Evolutionary conservation across 2,329 filamentous ascomycete species (phyloP), one percentile per base, ranked within the genome.

Genomic region (Diaporthe longicolla): DNA sequence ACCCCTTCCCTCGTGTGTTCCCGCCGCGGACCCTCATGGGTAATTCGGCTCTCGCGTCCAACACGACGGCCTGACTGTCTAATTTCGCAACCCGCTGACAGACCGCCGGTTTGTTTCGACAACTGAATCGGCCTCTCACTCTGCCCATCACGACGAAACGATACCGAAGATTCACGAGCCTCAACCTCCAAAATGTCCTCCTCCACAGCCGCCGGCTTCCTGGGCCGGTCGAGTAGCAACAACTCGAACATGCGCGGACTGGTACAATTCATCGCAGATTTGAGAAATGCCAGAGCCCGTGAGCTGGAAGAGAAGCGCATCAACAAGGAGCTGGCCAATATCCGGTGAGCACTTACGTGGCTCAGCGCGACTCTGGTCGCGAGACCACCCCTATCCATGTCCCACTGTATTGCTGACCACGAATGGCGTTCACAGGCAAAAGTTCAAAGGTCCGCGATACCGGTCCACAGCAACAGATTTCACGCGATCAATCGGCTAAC

Each of bases 281-380:
- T 99, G 80, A 89, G 97, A 82, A 99, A 99, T 83, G 97, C 97
- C 71, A 90, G 97, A 83, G 97, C 97, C 61, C 91, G 97, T 76
- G 97, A 99, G 83, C 87, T 99, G 76, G 97, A 99, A 84, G 97
- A 99, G 88, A 99, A 99, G 89, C 91, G 97, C 82, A 98, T 99
- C 87, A 99, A 99, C 85, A 99, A 99, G 87, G 97, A 99, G 87
- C 86, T 99, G 83, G 97, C 97, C 82, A 99, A 99, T 82, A 99
- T 99, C 83, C 92, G 95, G 89, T 91, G 81, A 77, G 89, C 71
- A 43, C 26, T 37, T 37, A 17, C 66, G 48, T 50, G 40, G 48
- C 3, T 1, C n/a, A 15, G 43, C 17, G 19, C 26, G 32, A 50
- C 70, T 24, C 21, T 40, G 58, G 68, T 63, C 54, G 71, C 43